phyloP scores from a whole-genome alignment of 225 moss, liverwort and hornwort species.

The Rhytidiadelphus loreus region DNA sequence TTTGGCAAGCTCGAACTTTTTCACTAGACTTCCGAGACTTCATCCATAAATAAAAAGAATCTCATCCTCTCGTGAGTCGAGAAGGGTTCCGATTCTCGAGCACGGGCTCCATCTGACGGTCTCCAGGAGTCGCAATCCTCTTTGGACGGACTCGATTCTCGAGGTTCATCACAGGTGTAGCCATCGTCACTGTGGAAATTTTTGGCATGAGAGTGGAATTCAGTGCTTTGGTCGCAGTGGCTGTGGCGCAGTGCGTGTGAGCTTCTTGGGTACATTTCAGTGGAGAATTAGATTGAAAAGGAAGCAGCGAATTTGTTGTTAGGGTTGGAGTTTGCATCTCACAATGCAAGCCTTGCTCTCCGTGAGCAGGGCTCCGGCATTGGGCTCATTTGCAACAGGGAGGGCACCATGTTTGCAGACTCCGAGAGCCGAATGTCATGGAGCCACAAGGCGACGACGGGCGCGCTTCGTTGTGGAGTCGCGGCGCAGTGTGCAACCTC shows the following conservation, averaged over 20 bases:
- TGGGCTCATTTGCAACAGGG: neutral
- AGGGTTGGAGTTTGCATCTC: neutral
- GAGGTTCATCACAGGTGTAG: neutral
- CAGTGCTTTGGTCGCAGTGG: neutral
- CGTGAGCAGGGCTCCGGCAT: constrained; percentile 23
- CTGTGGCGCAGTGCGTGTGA: neutral
- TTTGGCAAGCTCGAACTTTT: neutral
- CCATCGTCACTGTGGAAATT: neutral
- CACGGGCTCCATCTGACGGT: neutral
- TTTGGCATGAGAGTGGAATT: neutral
- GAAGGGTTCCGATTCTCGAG: neutral
- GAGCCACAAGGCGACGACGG: neutral
- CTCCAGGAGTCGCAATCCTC: neutral
- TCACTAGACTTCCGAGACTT: neutral
- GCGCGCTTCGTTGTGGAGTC: neutral
- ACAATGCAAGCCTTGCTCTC: constrained; percentile 38
- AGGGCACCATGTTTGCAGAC: neutral
- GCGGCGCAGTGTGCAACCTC: neutral
- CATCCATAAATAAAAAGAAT: neutral
- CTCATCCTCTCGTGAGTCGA: neutral
- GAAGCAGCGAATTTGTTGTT: neutral
- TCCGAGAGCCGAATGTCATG: neutral
- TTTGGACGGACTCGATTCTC: constrained; percentile 15
- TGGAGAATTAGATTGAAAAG: neutral
- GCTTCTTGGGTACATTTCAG: neutral